These are phyloP conservation scores for Mycena haematopus DNA, from an alignment of 768 basidiomycete genomes.

Conservation along the genomic window DNA sequence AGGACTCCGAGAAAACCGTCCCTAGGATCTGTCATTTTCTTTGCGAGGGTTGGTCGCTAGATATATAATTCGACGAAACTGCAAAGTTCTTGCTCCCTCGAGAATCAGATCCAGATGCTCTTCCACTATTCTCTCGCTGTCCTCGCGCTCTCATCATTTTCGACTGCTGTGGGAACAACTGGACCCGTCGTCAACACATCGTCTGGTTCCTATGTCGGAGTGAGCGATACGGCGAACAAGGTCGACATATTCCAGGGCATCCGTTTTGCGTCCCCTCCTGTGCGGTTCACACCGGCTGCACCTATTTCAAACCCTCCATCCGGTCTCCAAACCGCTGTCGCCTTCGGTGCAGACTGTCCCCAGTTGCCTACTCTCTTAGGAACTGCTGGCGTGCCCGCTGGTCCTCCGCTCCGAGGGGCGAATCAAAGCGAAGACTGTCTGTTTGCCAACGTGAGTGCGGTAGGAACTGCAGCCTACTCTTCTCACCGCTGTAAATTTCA, in stretches of 20 bases:
- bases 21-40: too few relatives aligned
- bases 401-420: conserved; percentile 10
- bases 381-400: background rate
- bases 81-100: background rate
- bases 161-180: background rate
- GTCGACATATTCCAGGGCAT: conserved; percentile 12
- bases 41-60: too few relatives aligned
- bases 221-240: conserved; percentile 5
- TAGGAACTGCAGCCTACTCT: background rate
- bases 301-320: background rate
- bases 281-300: conserved; percentile 5
- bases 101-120: background rate
- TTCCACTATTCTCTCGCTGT: background rate
- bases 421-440: conserved; percentile 16
- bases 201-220: conserved; percentile 11
- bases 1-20: too few relatives aligned
- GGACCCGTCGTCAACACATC: conserved; percentile 7
- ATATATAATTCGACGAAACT: too few relatives aligned
- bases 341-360: conserved; percentile 17
- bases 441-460: conserved; percentile 7
- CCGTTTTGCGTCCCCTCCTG: background rate
- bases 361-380: background rate
- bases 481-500: background rate
- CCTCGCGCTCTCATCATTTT: background rate
- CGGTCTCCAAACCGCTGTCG: background rate